These are phyloP conservation scores for Mortierella sp. DNA, from an alignment of 371 early-diverging fungal species.

Conservation along the genomic window DNA sequence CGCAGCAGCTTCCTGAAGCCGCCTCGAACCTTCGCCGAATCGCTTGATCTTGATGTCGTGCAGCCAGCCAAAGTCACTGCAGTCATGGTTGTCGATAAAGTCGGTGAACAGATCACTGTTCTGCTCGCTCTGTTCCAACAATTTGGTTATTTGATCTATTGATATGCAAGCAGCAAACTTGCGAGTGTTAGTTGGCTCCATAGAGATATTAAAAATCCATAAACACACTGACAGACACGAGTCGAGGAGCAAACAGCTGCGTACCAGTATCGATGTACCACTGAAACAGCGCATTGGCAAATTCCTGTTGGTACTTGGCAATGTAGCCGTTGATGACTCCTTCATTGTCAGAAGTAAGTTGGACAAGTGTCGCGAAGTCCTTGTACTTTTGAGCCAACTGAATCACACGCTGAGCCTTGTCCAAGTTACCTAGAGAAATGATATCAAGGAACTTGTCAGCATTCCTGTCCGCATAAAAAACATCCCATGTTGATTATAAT, in stretches of 20 bases:
- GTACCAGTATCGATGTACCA: constrained; percentile 41
- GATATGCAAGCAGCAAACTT: neutral
- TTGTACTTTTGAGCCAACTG: constrained; percentile 41
- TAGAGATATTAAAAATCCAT: neutral
- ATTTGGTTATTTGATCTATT: neutral
- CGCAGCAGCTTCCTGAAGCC: constrained; percentile 32
- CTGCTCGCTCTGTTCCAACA: constrained; percentile 47
- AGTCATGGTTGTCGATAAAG: constrained; percentile 32
- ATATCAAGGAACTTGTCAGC: neutral
- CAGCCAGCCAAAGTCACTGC: constrained; percentile 46
- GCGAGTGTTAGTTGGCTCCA: neutral
- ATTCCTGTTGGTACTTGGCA: constrained; percentile 44
- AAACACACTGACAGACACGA: neutral
- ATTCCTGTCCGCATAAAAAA: neutral
- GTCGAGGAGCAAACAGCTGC: neutral
- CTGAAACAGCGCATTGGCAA: constrained; percentile 45
- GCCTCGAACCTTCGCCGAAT: constrained; percentile 26
- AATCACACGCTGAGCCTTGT: constrained; percentile 28
- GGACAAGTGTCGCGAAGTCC: constrained; percentile 43
- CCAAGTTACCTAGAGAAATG: constrained; percentile 24
- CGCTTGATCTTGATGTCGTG: constrained; percentile 51
- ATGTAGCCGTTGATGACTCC: constrained; percentile 19
- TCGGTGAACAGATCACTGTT: constrained; percentile 39
- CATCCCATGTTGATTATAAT: neutral
- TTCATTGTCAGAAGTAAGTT: constrained; percentile 24